phyloP scores from a whole-genome alignment of 2,329 filamentous ascomycete species.

The Alternaria solani region DNA sequence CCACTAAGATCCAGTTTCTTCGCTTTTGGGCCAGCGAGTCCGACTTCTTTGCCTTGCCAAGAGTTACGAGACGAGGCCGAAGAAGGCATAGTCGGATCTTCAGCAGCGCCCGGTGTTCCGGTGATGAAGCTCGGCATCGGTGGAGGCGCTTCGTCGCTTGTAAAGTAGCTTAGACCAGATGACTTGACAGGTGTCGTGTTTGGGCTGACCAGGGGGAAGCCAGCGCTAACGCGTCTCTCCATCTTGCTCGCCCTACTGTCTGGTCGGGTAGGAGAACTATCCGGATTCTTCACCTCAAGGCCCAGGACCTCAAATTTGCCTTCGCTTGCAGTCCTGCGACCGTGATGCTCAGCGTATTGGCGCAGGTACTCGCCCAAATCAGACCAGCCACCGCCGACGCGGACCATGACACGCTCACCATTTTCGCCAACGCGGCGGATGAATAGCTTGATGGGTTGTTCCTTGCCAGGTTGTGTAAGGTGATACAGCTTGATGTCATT shows the following conservation, averaged over 20 bases:
- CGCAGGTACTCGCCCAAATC: constrained; percentile 94
- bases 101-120: constrained; percentile 38
- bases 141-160: constrained; percentile 33
- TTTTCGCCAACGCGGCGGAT: constrained; percentile 90
- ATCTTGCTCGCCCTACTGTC: constrained; percentile 40
- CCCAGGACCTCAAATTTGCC: constrained; percentile 65
- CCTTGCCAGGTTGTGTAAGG: constrained; percentile 81
- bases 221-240: constrained; percentile 37
- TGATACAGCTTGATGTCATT: constrained; percentile 90
- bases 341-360: constrained; percentile 92
- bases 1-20: constrained; percentile 71
- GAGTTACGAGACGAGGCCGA: constrained; percentile 41
- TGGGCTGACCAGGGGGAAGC: constrained; percentile 30
- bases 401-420: constrained; percentile 95
- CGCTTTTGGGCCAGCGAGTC: constrained; percentile 73
- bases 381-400: constrained; percentile 97
- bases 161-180: constrained; percentile 15
- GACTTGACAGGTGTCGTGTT: constrained; percentile 42
- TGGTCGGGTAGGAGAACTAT: constrained; percentile 36
- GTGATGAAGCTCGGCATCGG: constrained; percentile 35
- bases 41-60: constrained; percentile 59
- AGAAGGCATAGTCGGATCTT: constrained; percentile 36
- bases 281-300: constrained; percentile 45
- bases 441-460: constrained; percentile 91
- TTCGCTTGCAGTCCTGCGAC: constrained; percentile 70